Conservation (phyloP, 2,329 filamentous ascomycete species). For the Alternaria arborescens region DNA sequence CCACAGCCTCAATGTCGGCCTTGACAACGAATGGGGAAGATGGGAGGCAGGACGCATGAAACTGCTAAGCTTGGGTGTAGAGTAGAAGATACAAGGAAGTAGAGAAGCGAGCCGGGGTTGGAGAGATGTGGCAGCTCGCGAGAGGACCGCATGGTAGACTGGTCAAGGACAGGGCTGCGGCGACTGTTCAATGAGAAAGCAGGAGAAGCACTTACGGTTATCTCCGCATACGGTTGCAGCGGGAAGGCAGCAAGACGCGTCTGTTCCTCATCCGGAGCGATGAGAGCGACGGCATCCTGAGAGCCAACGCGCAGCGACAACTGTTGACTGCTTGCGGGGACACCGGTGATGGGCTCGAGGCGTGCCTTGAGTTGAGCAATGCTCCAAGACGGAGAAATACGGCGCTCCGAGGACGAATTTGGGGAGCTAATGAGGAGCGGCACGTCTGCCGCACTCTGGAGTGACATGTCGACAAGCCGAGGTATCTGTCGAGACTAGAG, state of each 20-base stretch:
- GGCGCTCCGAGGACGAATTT: slow-evolving; percentile 83
- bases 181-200: slow-evolving; percentile 24
- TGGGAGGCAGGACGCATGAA: slow-evolving; percentile 11
- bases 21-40: slow-evolving; percentile 23
- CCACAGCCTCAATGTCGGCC: slow-evolving; percentile 29
- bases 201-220: slow-evolving; percentile 70
- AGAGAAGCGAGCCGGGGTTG: slow-evolving; percentile 19
- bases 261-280: slow-evolving; percentile 76
- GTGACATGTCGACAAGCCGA: slow-evolving; percentile 35
- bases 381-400: slow-evolving; percentile 91
- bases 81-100: slow-evolving; percentile 14
- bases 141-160: slow-evolving; percentile 32
- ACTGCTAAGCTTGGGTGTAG: slow-evolving; percentile 15
- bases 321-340: slow-evolving; percentile 80
- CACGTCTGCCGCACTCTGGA: slow-evolving; percentile 70
- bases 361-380: slow-evolving; percentile 84
- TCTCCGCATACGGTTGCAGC: slow-evolving; percentile 77
- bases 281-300: slow-evolving; percentile 70
- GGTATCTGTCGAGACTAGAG: slow-evolving; percentile 11
- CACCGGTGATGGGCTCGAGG: slow-evolving; percentile 90
- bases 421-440: slow-evolving; percentile 79
- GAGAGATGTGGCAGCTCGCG: slow-evolving; percentile 42
- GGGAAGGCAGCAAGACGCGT: slow-evolving; percentile 71
- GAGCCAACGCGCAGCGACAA: slow-evolving; percentile 74
- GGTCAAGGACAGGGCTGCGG: slow-evolving; percentile 26